Conservation (phyloP, 805 yeast species). For the Cyberlindnera veronae region DNA sequence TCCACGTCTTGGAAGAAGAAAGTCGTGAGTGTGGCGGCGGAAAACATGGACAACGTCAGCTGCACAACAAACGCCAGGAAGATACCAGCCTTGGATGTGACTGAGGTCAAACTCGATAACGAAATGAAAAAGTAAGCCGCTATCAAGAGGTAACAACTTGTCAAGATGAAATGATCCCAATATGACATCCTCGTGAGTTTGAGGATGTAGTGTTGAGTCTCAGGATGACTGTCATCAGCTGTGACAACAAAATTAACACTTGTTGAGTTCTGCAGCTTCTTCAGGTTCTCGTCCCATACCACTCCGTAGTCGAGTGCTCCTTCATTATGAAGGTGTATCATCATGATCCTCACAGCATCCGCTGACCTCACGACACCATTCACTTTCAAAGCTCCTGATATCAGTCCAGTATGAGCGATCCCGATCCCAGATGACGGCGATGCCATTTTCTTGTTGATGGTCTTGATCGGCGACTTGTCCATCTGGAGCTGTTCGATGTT, state of each 20-base stretch:
- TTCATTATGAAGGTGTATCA: slow-evolving; percentile 26
- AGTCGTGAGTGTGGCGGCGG: slow-evolving; percentile 42
- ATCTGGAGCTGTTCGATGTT: slow-evolving; percentile 23
- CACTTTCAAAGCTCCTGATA: slow-evolving; percentile 38
- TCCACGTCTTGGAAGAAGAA: slow-evolving; percentile 33
- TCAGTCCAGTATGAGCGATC: slow-evolving; percentile 25
- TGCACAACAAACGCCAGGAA: slow-evolving; percentile 42
- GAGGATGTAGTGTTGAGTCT: slow-evolving; percentile 4
- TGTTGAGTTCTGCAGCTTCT: slow-evolving; percentile 13
- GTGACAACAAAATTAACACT: slow-evolving; percentile 4
- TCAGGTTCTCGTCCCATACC: slow-evolving; percentile 32
- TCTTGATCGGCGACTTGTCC: slow-evolving; percentile 36
- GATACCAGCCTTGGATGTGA: slow-evolving; percentile 45
- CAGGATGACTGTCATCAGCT: background rate
- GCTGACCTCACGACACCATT: slow-evolving; percentile 44
- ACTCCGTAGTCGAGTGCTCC: slow-evolving; percentile 19
- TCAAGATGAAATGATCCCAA: slow-evolving; percentile 26
- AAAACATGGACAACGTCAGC: slow-evolving; percentile 34
- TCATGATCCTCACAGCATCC: slow-evolving; percentile 34
- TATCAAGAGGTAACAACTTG: slow-evolving; percentile 28
- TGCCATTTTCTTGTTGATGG: slow-evolving; percentile 33
- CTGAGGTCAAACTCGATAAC: slow-evolving; percentile 37
- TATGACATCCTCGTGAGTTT: slow-evolving; percentile 18
- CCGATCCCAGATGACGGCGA: background rate
- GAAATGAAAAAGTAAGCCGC: slow-evolving; percentile 34